Percentiles rank a stretch among this genome's conserved stretches.
These are phyloP conservation scores for Meripilus lineatus DNA, from an alignment of 1,284 basidiomycete genomes.

Conservation along the genomic window DNA sequence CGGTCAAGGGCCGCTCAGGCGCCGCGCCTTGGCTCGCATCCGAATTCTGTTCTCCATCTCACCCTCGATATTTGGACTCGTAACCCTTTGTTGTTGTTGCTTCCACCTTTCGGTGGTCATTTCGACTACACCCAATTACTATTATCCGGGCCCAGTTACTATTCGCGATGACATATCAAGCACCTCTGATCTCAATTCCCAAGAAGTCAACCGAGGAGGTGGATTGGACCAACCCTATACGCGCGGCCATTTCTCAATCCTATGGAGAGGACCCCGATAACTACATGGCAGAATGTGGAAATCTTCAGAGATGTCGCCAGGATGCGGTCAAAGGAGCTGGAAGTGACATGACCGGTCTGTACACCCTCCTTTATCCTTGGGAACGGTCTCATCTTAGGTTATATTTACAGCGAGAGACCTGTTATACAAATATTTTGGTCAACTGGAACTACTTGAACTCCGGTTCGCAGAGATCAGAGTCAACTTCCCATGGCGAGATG, in stretches of 20 bases:
- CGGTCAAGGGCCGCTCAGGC: no score
- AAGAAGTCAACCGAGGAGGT: constrained; percentile 80
- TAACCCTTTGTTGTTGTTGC: no score
- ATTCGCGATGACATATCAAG: constrained; percentile 46
- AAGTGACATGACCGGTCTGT: constrained; percentile 83
- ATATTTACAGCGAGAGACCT: constrained; percentile 76
- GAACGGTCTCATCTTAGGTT: not conserved
- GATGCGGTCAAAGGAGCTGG: constrained; percentile 95
- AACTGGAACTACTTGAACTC: constrained; percentile 95
- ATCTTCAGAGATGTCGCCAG: constrained; percentile 87
- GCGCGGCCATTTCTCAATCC: constrained; percentile 82
- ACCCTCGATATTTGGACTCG: no score
- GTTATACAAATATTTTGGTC: constrained; percentile 99
- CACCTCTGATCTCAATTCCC: constrained; percentile 79
- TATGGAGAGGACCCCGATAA: constrained; percentile 92
- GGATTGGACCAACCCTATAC: constrained; percentile 89
- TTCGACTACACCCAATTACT: no score
- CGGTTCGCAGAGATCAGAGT: constrained; percentile 96
- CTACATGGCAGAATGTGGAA: constrained; percentile 80
- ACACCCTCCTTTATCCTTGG: not conserved
- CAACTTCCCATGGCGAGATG: constrained; percentile 95
- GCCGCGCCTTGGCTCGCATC: no score
- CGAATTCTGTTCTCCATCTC: not conserved
- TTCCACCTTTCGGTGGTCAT: no score
- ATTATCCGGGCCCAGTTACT: not conserved